Conservation (phyloP, 371 early-diverging fungal genomes). For the Syncephalastrum sp. region DNA sequence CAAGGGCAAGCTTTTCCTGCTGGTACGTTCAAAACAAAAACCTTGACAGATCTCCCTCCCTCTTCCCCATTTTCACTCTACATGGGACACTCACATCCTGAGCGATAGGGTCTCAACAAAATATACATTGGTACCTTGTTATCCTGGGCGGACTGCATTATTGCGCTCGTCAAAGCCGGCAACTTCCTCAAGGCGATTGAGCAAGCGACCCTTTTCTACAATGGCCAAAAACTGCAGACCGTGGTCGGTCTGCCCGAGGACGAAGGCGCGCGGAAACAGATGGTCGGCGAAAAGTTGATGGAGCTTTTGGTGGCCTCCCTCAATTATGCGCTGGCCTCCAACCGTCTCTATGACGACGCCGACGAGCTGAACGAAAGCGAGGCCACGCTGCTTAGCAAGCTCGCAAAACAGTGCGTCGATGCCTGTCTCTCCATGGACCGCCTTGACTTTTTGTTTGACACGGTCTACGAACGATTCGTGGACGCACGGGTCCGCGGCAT, state of each 20-base stretch:
- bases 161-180: slow-evolving; percentile 69
- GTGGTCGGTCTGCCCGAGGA: slow-evolving; percentile 75
- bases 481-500: slow-evolving; percentile 56
- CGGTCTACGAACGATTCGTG: slow-evolving; percentile 70
- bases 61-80: too few species aligned
- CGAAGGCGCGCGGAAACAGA: slow-evolving; percentile 50
- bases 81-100: too few species aligned
- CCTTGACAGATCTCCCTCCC: too few species aligned
- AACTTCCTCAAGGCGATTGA: slow-evolving; percentile 72
- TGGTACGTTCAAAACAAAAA: slow-evolving; percentile 14
- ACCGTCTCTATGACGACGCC: slow-evolving; percentile 36
- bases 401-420: slow-evolving; percentile 64
- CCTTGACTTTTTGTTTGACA: slow-evolving; percentile 69
- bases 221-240: slow-evolving; percentile 58
- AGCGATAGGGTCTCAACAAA: slow-evolving; percentile 59
- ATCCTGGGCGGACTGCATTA: slow-evolving; percentile 77
- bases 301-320: slow-evolving; percentile 69
- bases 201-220: slow-evolving; percentile 66
- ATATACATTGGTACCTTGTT: slow-evolving; percentile 66
- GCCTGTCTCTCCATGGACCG: slow-evolving; percentile 69
- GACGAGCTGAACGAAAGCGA: slow-evolving; percentile 47
- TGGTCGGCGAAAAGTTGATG: slow-evolving; percentile 66
- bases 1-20: slow-evolving; percentile 44
- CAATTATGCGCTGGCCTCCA: slow-evolving; percentile 64
- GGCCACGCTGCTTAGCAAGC: slow-evolving; percentile 47